These are phyloP conservation scores for Taphrina communis DNA, from an alignment of 1,139 yeast genomes.

Conservation along the genomic window DNA sequence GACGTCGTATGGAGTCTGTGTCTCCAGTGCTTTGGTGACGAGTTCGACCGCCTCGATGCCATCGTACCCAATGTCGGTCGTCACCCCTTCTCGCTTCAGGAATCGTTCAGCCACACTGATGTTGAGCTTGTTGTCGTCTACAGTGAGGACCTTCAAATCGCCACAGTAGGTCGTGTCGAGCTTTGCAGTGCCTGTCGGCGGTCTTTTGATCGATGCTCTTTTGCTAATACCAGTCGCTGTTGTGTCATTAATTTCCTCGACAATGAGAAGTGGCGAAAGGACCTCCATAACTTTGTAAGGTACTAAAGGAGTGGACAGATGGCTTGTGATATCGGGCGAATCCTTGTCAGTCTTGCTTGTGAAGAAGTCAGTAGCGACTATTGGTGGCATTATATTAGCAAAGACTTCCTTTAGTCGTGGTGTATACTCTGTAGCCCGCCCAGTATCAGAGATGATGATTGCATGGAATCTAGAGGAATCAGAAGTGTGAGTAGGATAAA, in stretches of 20 bases:
- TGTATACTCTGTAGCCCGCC: background rate
- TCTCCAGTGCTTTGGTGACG: slow-evolving; percentile 46
- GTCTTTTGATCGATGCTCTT: background rate
- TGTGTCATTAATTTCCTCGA: background rate
- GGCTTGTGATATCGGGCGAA: background rate
- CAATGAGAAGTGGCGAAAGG: background rate
- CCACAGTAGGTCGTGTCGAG: background rate
- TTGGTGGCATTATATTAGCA: background rate
- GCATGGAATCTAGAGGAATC: background rate
- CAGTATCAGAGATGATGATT: slow-evolving; percentile 19
- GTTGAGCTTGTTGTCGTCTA: slow-evolving; percentile 92
- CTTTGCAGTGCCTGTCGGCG: background rate
- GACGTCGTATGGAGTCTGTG: slow-evolving; percentile 60
- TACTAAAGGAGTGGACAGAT: background rate
- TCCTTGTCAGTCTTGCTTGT: background rate
- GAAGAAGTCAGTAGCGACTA: background rate
- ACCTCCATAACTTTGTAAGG: slow-evolving; percentile 2
- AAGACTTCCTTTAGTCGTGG: background rate
- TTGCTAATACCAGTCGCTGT: background rate
- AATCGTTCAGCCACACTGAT: slow-evolving; percentile 87
- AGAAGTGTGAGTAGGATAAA: too few species aligned
- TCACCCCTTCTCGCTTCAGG: slow-evolving; percentile 76
- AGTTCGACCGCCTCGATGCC: slow-evolving; percentile 82
- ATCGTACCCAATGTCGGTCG: slow-evolving; percentile 77
- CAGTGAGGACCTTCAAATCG: slow-evolving; percentile 66